These are phyloP conservation scores for Litsea cubeba DNA, from an alignment of 164 flowering plant species.

Conservation along the genomic window DNA sequence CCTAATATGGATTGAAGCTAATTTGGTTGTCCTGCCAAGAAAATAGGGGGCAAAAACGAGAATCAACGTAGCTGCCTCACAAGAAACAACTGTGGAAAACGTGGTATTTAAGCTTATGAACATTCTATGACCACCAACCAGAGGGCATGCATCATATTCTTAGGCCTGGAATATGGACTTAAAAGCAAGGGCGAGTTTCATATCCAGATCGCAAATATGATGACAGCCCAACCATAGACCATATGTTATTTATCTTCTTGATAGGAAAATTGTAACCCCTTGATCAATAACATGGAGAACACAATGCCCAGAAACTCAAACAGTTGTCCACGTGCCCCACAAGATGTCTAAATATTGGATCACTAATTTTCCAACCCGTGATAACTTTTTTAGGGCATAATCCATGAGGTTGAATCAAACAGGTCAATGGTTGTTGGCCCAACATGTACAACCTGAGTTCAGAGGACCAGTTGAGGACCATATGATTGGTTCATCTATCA, in stretches of 20 bases:
- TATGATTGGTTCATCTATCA: neutral
- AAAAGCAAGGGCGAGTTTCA: too few relatives aligned
- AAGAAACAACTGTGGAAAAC: neutral
- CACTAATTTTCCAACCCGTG: too few relatives aligned
- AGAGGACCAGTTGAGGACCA: neutral
- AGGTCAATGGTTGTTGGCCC: neutral
- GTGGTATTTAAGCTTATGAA: neutral
- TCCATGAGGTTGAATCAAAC: neutral
- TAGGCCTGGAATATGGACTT: too few relatives aligned
- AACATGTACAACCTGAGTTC: neutral
- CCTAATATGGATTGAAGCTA: too few relatives aligned
- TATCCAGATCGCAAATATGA: too few relatives aligned
- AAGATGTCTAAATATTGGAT: too few relatives aligned
- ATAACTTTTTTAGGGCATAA: neutral
- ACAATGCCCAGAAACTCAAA: too few relatives aligned
- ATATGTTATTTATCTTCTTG: too few relatives aligned
- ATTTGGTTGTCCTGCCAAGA: slow-evolving; percentile 53
- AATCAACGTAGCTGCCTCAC: neutral
- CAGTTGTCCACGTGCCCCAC: too few relatives aligned
- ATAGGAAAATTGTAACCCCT: too few relatives aligned
- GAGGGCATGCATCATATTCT: neutral
- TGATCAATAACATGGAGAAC: too few relatives aligned
- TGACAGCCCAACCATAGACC: too few relatives aligned
- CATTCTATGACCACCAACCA: neutral
- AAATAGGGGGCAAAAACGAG: neutral